These are phyloP conservation scores for Berberis thunbergii DNA, from an alignment of 164 flowering plant genomes.

Conservation along the genomic window DNA sequence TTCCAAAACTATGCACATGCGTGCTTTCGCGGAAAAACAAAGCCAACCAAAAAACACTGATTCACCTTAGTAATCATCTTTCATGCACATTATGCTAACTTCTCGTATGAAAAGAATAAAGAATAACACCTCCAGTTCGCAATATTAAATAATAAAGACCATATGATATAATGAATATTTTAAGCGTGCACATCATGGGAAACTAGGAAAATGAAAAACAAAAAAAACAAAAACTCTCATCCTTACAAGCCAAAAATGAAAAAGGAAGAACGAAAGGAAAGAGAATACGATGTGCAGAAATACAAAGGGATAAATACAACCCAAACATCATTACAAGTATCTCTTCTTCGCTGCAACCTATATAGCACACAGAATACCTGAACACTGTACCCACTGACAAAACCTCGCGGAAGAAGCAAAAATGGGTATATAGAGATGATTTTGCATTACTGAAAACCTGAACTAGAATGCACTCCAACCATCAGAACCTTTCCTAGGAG, in stretches of 20 bases:
- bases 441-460: background rate
- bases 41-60: no score
- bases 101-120: no score
- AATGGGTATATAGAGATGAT: background rate
- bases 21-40: no score
- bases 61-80: no score
- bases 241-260: constrained; percentile 7
- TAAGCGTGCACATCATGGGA: constrained; percentile 3
- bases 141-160: constrained; percentile 4
- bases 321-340: constrained; percentile 10
- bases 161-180: constrained; percentile 15
- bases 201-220: background rate
- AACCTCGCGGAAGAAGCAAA: background rate
- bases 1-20: no score
- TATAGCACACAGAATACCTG: constrained; percentile 15
- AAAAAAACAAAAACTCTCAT: background rate
- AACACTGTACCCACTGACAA: background rate
- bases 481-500: constrained; percentile 47
- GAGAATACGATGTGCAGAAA: constrained; percentile 13
- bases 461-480: constrained; percentile 55
- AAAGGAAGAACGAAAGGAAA: background rate
- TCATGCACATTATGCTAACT: no score
- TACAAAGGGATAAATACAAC: constrained; percentile 5
- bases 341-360: constrained; percentile 8
- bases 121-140: background rate